Evolutionary conservation across 805 yeast genomes (phyloP), one percentile per base, ranked within the genome.

Genomic region (Ogataea methanolica): DNA sequence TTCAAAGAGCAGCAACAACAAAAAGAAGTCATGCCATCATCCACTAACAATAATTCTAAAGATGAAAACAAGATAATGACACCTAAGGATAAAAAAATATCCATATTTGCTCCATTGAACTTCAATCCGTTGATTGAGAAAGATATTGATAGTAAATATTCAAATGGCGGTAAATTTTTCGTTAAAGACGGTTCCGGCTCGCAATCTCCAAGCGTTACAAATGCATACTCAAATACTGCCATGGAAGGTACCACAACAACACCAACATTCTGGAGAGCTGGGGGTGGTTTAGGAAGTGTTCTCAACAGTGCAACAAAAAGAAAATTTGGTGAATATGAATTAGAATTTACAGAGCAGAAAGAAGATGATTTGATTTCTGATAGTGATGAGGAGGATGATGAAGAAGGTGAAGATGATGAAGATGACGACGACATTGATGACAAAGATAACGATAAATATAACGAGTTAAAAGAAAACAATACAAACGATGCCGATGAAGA

Each of bases 111-210:
- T 0, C 96, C 96, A 0, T 70, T 90, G 38, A 74, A 77, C 38
- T 91, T 90, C 67, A 85, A 88, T 57, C 96, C 96, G 0, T 76
- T 84, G 17, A 85, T 88, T 46, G 82, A 81, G 47, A 76, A 79
- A 41, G 81, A 78, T 48, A 82, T 92, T 36, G 98, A 92, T 61
- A 81, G 86, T 47, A 92, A 92, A 59, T 92, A 92, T 58, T 83
- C 84, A 12, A 76, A 76, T 53, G 99, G 99, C 6, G 99, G 99
- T 2, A 86, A 91, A 59, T 92, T 87, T 61, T 90, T 82, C 60
- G 88, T 86, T 15, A 58, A 54, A 26, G 55, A 53, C 23, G 48
- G 52, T 21, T 31, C 45, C 29, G 48, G 43, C 12, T 26, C 31
- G 4, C 31, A 26, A 8, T 26, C 31, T 11, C 31, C 31, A 7